Base-by-base conservation (phyloP, 2,329 filamentous ascomycete genomes). In the Cryphonectria carpinicola region DNA sequence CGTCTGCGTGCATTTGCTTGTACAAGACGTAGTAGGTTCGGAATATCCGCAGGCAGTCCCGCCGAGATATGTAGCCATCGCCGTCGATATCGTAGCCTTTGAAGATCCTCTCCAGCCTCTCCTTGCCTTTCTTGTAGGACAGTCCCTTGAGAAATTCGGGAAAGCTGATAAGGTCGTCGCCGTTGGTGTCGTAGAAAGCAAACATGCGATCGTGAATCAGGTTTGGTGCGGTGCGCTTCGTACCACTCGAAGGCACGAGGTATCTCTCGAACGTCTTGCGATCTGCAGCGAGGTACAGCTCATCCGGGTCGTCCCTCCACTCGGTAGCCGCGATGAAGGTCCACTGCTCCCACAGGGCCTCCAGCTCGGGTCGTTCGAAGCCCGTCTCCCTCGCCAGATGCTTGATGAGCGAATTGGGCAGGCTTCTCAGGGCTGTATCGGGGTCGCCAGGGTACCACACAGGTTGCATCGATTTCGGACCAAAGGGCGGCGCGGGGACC, bases 141-240 rank as follows among this genome's bases (percentile, higher is more conserved):
- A 98, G 84, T 0, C 94, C 96, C 70, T 92, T 89, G 35, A 98
- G 83, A 77, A 98, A 99, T 79, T 99, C 96, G 65, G 93, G 88
- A 75, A 99, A 98, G 10, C 93, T 93, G 76, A 99, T 98, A 10
- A 97, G 84, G 32, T 92, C 93, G 78, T 99, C 94, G 58, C 89
- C 87, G 79, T 98, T 95, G 43, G 91, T 93, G 80, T 99, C 96
- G 80, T 98, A 99, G 80, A 98, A 98, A 66, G 93, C 89, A 81
- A 98, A 99, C 88, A 98, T 96, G 75, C 96, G 92, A 79, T 99
- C 95, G 78, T 97, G 96, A 71, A 99, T 93, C 19, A 97, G 88
- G 78, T 97, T 98, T 1, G 95, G 93, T 0, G 92, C 87, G 14
- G 92, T 89, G 69, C 94, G 91, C 43, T 91, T 88, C 70, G 90